Base-by-base conservation (phyloP, 306 rosid species). In the Glycine tomentella region DNA sequence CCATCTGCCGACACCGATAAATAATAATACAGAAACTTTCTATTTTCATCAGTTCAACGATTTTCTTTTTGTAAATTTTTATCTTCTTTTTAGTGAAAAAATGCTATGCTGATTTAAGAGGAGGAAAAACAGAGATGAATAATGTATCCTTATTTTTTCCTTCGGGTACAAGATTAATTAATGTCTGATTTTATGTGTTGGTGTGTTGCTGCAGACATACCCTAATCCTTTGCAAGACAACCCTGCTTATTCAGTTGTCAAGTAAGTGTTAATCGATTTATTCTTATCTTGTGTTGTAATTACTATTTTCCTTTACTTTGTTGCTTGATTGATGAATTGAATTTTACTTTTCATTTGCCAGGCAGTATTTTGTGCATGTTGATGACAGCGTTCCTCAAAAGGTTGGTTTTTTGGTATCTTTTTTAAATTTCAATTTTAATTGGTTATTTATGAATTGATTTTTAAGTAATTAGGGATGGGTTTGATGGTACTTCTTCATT, bases 221-320 rank as follows among this genome's bases (percentile, higher is more conserved):
- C 14, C 86, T 3, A 95, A 95, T 92, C 99, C 97, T 9, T 84
- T 95, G 90, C 96, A 92, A 87, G 90, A 92, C 87, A 90, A 93
- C 84, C 94, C 98, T 66, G 97, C 98, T 6, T 95, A 93, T 72
- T 95, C 99, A 13, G 99, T 93, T 2, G 99, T 95, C 10, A 95
- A 93, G 98, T 95, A 77, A 74, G 94, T 81, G 57, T 8, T 16
- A 7, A 8, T 57, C 8, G 33, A 3, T 10, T 36, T 8, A 25
- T 69, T 72, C 69, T 59, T 38, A 36, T 50, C 25, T 17, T 74
- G 20, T 17, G 44, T 79, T 52, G 3, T 62, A 16, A 12, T 82
- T 51, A 16, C 31, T 14, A 40, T n/a, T 42, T 67, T 38, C 33
- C 14, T 74, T 14, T 20, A 17, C 75, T 36, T 36, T 51, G 1